Base-by-base conservation (phyloP, 2,329 filamentous ascomycete genomes). In the Didymella pomorum region DNA sequence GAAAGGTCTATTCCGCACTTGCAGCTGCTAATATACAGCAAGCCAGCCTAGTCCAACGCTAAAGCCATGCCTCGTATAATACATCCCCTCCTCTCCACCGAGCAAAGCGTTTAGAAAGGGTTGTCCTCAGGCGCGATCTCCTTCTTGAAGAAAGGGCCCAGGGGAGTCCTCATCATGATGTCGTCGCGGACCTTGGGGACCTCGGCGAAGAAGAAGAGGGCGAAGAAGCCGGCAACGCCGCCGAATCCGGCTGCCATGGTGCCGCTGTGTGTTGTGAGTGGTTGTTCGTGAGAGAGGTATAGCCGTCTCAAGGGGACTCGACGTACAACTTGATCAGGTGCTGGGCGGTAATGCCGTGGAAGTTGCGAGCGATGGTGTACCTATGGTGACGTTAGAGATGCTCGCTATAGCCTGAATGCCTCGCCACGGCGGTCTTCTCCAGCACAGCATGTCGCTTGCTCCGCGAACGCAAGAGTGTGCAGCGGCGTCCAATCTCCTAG, bases 121-220 rank as follows among this genome's bases (percentile, higher is more conserved):
- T 88, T 88, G 78, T 89, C 86, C 81, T 88, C 86, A 20, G 86
- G 83, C 61, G 86, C 77, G 65, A 88, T 79, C 74, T 84, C 82
- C 62, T 81, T 78, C 69, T 83, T 77, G 73, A 83, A 88, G 77
- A 84, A 86, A 62, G 84, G 83, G 49, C 88, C 77, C 65, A 87
- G 74, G 7, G 86, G 86, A 25, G 88, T 69, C 78, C 86, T 84
- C 76, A 83, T 80, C 73, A 87, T 80, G 65, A 89, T 86, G 72
- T 89, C 86, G 68, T 83, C 81, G 71, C 85, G 80, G 44, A 89
- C 84, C 70, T 81, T 83, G 59, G 86, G 86, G 25, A 89, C 81
- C 68, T 87, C 86, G 68, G 84, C 83, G 78, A 88, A 85, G 81
- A 89, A 86, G 80, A 86, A 88, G 67, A 89, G 73, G 35, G 83